Percentiles rank a stretch among this genome's conserved stretches.
Evolutionary conservation across 164 flowering plant genomes (phyloP).

Genomic region (Tetracentron sinense): DNA sequence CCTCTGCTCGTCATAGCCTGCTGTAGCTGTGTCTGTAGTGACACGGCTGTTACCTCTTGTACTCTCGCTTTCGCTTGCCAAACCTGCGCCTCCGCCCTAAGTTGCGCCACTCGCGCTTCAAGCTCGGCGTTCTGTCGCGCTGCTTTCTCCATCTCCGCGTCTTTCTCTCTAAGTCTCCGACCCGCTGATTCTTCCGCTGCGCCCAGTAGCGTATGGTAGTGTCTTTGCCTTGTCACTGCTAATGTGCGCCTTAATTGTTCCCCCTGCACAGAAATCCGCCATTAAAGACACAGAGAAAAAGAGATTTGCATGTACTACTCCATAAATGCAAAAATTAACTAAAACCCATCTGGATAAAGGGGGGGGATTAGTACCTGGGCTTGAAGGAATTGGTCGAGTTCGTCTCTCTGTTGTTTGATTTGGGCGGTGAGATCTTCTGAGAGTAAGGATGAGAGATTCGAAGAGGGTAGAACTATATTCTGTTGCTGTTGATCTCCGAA

Average conservation of each 20-base stretch:
- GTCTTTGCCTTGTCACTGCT: conserved; percentile 61
- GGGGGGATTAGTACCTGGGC: not conserved
- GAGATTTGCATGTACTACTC: too few species aligned
- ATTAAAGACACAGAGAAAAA: not conserved
- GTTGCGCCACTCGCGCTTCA: conserved; percentile 63
- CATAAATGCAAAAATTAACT: conserved; percentile 1
- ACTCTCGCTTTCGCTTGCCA: conserved; percentile 75
- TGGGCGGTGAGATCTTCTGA: not conserved
- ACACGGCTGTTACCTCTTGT: conserved; percentile 63
- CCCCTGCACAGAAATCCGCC: conserved; percentile 33
- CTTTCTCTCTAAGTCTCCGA: conserved; percentile 51
- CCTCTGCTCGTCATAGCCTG: conserved; percentile 40
- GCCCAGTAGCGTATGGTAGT: conserved; percentile 57
- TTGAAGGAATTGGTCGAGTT: too few species aligned
- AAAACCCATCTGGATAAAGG: conserved; percentile 10
- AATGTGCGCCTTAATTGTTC: conserved; percentile 67
- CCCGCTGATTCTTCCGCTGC: conserved; percentile 62
- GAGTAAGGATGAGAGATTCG: not conserved
- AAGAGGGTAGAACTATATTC: not conserved
- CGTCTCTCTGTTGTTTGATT: too few species aligned
- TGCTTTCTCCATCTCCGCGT: conserved; percentile 61
- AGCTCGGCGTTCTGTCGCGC: conserved; percentile 55
- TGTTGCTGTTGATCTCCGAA: not conserved
- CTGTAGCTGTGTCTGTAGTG: conserved; percentile 65
- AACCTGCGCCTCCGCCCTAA: conserved; percentile 59